A percentile compares a stretch with the other conserved stretches of the same genome.
These are phyloP conservation scores for Xylaria venustula DNA, from an alignment of 495 filamentous ascomycete species.

Conservation along the genomic window DNA sequence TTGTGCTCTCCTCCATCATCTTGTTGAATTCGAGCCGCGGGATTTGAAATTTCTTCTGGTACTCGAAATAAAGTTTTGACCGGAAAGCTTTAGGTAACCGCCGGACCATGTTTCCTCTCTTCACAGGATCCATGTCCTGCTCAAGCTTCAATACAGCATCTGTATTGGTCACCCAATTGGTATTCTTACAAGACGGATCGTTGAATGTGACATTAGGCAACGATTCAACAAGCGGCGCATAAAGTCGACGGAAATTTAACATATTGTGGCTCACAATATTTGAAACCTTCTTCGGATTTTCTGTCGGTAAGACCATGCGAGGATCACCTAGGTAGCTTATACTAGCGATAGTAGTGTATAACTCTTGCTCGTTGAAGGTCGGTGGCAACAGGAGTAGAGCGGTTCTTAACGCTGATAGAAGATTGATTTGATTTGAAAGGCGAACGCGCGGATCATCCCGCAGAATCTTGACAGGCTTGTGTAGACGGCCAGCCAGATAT, in stretches of 20 bases:
- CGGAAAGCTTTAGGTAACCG: slow-evolving; percentile 86
- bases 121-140: slow-evolving; percentile 90
- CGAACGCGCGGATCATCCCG: slow-evolving; percentile 89
- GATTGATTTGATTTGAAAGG: slow-evolving; percentile 90
- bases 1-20: slow-evolving; percentile 74
- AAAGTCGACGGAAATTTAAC: slow-evolving; percentile 84
- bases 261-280: slow-evolving; percentile 94
- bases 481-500: slow-evolving; percentile 89
- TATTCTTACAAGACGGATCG: slow-evolving; percentile 60
- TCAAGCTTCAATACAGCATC: slow-evolving; percentile 52
- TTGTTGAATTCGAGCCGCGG: slow-evolving; percentile 78
- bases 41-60: slow-evolving; percentile 85
- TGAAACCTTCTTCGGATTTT: slow-evolving; percentile 87
- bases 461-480: slow-evolving; percentile 97
- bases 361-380: slow-evolving; percentile 78
- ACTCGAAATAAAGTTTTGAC: slow-evolving; percentile 86
- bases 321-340: slow-evolving; percentile 94
- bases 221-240: slow-evolving; percentile 81
- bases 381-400: slow-evolving; percentile 82
- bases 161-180: slow-evolving; percentile 66
- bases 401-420: slow-evolving; percentile 85
- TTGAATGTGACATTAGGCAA: slow-evolving; percentile 84
- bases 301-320: slow-evolving; percentile 82
- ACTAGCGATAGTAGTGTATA: slow-evolving; percentile 85
- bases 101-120: slow-evolving; percentile 92